phyloP scores from a whole-genome alignment of 2,329 filamentous ascomycete genomes.

The Pestalotiopsis sp. region DNA sequence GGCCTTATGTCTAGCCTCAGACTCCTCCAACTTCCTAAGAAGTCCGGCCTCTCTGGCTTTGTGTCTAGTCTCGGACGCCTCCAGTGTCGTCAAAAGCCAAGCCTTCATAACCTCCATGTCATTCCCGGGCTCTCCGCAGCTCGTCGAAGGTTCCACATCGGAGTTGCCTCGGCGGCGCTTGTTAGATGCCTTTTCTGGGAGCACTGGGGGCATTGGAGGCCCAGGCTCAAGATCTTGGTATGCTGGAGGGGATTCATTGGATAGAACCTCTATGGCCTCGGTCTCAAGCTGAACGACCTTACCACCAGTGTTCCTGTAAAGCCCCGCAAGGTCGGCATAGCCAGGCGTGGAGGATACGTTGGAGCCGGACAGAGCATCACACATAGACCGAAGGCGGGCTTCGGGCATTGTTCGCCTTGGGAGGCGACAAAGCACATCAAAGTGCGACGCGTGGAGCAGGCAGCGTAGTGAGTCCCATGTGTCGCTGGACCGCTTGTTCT shows the following conservation, averaged over 20 bases:
- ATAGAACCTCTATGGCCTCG: not conserved
- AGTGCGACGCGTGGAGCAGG: not conserved
- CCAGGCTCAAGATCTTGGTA: conserved; percentile 3
- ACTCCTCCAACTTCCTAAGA: not conserved
- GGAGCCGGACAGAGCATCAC: not conserved
- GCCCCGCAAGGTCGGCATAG: not conserved
- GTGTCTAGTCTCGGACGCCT: not conserved
- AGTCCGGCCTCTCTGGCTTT: not conserved
- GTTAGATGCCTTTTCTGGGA: conserved; percentile 4
- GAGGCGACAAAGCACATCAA: conserved; percentile 2
- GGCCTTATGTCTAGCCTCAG: not conserved
- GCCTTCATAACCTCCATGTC: not conserved
- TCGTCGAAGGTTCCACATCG: not conserved
- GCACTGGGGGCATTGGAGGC: conserved; percentile 3
- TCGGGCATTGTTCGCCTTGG: conserved; percentile 1
- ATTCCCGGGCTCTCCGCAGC: not conserved
- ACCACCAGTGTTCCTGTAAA: conserved; percentile 6
- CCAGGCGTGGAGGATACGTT: not conserved
- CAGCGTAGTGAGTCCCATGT: not conserved
- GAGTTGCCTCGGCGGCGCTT: conserved; percentile 8
- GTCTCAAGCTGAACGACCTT: not conserved
- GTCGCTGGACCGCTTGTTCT: not conserved
- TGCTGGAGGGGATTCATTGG: conserved; percentile 1
- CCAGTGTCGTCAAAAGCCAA: not conserved
- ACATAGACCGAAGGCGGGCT: not conserved